Percentiles rank a stretch among this genome's conserved stretches.
phyloP scores from a whole-genome alignment of 768 basidiomycete genomes.

The Leucocoprinus sp. region DNA sequence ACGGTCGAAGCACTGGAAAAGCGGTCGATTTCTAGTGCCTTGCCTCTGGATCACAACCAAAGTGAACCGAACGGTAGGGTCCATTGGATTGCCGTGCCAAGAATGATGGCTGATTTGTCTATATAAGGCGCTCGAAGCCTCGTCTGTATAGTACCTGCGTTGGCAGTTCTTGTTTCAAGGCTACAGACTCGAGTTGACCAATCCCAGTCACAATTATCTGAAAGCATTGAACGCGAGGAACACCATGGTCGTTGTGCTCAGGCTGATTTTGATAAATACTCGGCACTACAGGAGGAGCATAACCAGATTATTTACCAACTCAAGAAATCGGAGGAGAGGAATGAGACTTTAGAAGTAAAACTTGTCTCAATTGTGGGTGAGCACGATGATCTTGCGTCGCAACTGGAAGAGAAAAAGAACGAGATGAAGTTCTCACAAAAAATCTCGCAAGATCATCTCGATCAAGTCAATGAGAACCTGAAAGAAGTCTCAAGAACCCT shows the following conservation, averaged over 20 bases:
- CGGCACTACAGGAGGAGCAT: constrained; percentile 9
- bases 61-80: constrained; percentile 16
- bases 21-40: constrained; percentile 23
- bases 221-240: constrained; percentile 3
- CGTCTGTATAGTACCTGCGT: constrained; percentile 16
- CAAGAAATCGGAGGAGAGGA: constrained; percentile 16
- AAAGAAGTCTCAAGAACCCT: constrained; percentile 31
- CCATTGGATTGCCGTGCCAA: too few species aligned
- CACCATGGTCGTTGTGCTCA: background rate
- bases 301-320: constrained; percentile 15
- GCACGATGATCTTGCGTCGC: constrained; percentile 28
- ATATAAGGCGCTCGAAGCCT: too few species aligned
- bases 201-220: background rate
- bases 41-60: constrained; percentile 18
- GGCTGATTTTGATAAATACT: background rate
- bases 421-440: constrained; percentile 1
- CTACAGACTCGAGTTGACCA: constrained; percentile 2
- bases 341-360: constrained; percentile 25
- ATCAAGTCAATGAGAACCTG: constrained; percentile 24
- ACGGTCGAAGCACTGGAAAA: constrained; percentile 52
- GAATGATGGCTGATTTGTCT: too few species aligned
- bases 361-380: constrained; percentile 30
- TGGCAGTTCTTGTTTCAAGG: background rate
- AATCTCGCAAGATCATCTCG: constrained; percentile 19
- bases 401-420: constrained; percentile 26